Base-by-base conservation (phyloP, 2,329 filamentous ascomycete genomes). In the Ophiocordyceps sinensis region DNA sequence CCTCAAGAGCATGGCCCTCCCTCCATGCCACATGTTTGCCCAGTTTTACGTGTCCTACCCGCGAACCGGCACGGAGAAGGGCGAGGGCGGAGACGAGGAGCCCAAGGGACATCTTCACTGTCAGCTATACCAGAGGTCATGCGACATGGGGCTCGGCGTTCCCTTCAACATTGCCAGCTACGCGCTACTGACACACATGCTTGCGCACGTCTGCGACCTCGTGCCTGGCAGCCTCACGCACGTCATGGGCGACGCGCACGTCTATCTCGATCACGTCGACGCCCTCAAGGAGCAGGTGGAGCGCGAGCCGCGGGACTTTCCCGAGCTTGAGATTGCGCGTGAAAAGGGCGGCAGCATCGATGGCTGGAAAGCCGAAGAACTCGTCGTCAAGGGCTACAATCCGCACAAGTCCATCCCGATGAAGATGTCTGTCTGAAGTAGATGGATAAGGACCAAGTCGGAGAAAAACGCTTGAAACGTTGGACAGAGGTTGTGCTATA, bases 141-240 rank as follows among this genome's bases (percentile, higher is more conserved):
- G 88, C 64, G 91, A 98, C 59, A 95, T 96, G 85, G 91, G 91
- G 0, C 77, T 98, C 1, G 91, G 88, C 8, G 87, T 96, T 19
- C 91, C 91, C 1, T 98, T 98, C 68, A 98, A 98, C 60, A 96
- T 98, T 53, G 91, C 89, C 1, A 85, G 77, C 48, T 98, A 98
- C 63, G 87, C 91, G 29, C 68, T 98, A 43, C 68, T 98, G 34
- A 95, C 88, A 35, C 88, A 96, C 60, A 96, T 98, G 82, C 66
- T 98, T 37, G 89, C 91, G 1, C 81, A 88, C 56, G 86, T 83
- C 11, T 87, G 83, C 55, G 81, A 88, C 50, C 63, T 98, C 41
- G 74, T 85, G 1, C 87, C 91, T 0, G 91, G 89, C 0, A 89
- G 77, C 40, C 71, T 98, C 46, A 91, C 87, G 32, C 91, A 96